Conservation (phyloP, 2,329 filamentous ascomycete species). For the Fusarium piperis region DNA sequence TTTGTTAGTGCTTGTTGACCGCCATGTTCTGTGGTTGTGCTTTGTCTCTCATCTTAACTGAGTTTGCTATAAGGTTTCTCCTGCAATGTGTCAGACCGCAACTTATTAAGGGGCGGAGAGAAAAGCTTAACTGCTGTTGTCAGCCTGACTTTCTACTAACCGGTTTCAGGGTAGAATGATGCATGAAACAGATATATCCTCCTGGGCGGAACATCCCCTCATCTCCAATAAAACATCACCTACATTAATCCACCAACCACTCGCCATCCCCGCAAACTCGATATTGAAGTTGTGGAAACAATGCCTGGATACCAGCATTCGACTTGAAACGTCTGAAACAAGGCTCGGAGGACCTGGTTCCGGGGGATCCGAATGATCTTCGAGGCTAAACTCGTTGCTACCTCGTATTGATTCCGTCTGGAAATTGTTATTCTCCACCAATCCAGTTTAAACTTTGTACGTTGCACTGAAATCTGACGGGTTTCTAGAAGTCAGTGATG, state of each 20-base stretch:
- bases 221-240: not conserved
- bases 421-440: slow-evolving; percentile 24
- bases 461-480: not conserved
- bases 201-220: not conserved
- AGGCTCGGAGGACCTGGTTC: slow-evolving; percentile 19
- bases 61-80: not conserved
- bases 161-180: not conserved
- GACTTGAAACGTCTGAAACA: slow-evolving; percentile 30
- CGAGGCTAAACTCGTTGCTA: not conserved
- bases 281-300: not conserved
- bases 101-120: not conserved
- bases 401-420: not conserved
- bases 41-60: not conserved
- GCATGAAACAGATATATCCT: not conserved
- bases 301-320: not conserved
- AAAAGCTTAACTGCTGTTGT: not conserved
- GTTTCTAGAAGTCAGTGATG: not conserved
- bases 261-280: not conserved
- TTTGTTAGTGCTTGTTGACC: not conserved
- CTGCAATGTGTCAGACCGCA: not conserved
- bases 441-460: not conserved
- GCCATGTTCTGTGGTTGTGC: not conserved
- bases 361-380: slow-evolving; percentile 3
- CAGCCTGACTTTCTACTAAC: not conserved
- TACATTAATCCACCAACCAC: not conserved